Percentiles rank a stretch among this genome's conserved stretches.
Conservation (phyloP, 306 rosid genomes). For the Calophaca sinica region DNA sequence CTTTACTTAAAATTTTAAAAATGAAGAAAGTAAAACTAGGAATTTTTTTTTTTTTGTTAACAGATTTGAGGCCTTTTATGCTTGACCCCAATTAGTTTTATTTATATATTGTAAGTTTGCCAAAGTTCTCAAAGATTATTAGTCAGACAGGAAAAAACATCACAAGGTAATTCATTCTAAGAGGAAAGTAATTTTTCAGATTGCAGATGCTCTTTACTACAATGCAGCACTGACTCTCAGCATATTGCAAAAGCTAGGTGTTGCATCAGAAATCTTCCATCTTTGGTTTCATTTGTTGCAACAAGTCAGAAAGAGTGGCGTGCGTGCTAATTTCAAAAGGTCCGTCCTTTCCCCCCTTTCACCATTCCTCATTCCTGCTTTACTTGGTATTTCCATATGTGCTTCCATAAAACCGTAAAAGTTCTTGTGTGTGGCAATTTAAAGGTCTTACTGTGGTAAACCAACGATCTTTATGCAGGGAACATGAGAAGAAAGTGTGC, state of each 20-base stretch:
- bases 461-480: conserved; percentile 61
- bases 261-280: conserved; percentile 81
- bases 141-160: conserved; percentile 19
- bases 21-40: background rate
- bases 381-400: background rate
- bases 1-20: background rate
- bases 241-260: conserved; percentile 80
- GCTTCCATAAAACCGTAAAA: background rate
- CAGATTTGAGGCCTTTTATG: conserved; percentile 20
- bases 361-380: background rate
- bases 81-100: background rate
- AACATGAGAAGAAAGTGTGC: conserved; percentile 93
- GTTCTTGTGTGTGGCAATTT: conserved; percentile 22
- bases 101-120: conserved; percentile 32
- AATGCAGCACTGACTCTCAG: conserved; percentile 76
- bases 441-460: conserved; percentile 30
- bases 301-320: conserved; percentile 85
- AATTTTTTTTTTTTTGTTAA: too few relatives aligned
- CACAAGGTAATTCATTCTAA: conserved; percentile 30
- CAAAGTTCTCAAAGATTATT: conserved; percentile 30
- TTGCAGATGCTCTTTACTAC: conserved; percentile 94
- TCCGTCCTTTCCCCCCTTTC: conserved; percentile 36
- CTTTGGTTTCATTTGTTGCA: conserved; percentile 94
- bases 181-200: conserved; percentile 51
- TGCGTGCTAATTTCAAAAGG: conserved; percentile 81